These are phyloP conservation scores for Dichotomocladium elegans DNA, from an alignment of 371 early-diverging fungal genomes.

Conservation along the genomic window DNA sequence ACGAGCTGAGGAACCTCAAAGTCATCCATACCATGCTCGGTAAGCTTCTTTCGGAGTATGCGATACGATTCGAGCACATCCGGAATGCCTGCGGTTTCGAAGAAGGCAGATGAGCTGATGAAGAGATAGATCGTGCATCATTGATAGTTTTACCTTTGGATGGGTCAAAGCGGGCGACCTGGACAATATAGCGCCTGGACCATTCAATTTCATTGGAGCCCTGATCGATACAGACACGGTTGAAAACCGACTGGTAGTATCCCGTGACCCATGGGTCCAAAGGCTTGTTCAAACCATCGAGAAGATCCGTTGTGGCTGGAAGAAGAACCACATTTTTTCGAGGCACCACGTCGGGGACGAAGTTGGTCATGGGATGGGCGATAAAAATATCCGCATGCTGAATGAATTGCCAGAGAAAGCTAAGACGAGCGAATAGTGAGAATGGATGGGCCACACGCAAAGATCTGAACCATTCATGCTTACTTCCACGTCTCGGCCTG, in stretches of 20 bases:
- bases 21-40: slow-evolving; percentile 26
- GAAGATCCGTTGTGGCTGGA: slow-evolving; percentile 76
- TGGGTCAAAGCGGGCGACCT: slow-evolving; percentile 91
- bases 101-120: neutral
- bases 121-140: neutral
- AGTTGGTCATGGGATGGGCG: slow-evolving; percentile 73
- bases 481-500: slow-evolving; percentile 66
- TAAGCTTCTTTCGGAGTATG: slow-evolving; percentile 54
- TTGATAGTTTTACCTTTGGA: slow-evolving; percentile 84
- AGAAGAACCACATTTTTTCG: slow-evolving; percentile 59
- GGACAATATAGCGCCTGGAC: slow-evolving; percentile 74
- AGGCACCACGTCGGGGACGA: slow-evolving; percentile 71
- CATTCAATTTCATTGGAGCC: slow-evolving; percentile 59
- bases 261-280: slow-evolving; percentile 40
- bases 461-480: neutral
- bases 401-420: slow-evolving; percentile 74
- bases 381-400: slow-evolving; percentile 73
- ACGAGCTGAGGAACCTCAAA: slow-evolving; percentile 62
- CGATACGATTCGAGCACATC: slow-evolving; percentile 76
- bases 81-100: slow-evolving; percentile 64
- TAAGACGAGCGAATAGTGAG: neutral
- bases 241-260: slow-evolving; percentile 77
- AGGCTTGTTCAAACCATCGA: slow-evolving; percentile 75
- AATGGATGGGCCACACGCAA: neutral
- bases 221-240: slow-evolving; percentile 72